Conservation (phyloP, 2,329 filamentous ascomycete genomes). For the Apiospora rasikravindrae region DNA sequence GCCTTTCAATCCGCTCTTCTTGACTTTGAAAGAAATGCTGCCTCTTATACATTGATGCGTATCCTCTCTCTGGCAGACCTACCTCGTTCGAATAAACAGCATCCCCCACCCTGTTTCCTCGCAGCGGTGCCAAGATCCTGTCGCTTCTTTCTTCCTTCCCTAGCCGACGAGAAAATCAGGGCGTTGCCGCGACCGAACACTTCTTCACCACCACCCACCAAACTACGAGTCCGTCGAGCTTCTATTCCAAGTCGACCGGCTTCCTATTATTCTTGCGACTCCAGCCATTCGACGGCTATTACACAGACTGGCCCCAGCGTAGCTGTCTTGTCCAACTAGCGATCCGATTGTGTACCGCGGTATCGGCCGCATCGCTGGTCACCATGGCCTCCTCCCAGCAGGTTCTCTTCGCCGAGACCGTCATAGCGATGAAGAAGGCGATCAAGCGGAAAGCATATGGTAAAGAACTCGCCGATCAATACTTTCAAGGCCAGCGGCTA, state of each 20-base stretch:
- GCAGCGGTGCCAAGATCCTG: background rate
- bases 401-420: slow-evolving; percentile 68
- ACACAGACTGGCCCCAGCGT: slow-evolving; percentile 12
- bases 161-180: slow-evolving; percentile 11
- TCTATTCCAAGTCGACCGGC: background rate
- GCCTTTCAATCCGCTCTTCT: slow-evolving; percentile 2
- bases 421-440: slow-evolving; percentile 71
- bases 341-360: slow-evolving; percentile 14
- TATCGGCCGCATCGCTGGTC: slow-evolving; percentile 22
- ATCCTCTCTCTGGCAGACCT: background rate
- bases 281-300: background rate
- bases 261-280: background rate
- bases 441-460: slow-evolving; percentile 68
- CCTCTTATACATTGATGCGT: slow-evolving; percentile 4
- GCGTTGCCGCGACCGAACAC: background rate
- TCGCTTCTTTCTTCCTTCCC: background rate
- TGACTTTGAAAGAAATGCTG: slow-evolving; percentile 1
- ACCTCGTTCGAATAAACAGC: background rate
- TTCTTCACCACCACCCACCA: background rate
- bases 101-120: background rate
- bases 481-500: slow-evolving; percentile 25
- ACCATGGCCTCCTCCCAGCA: slow-evolving; percentile 62
- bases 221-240: background rate
- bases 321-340: slow-evolving; percentile 7
- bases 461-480: slow-evolving; percentile 42